phyloP scores from a whole-genome alignment of 2,329 filamentous ascomycete species.

The Alternaria consortialis region DNA sequence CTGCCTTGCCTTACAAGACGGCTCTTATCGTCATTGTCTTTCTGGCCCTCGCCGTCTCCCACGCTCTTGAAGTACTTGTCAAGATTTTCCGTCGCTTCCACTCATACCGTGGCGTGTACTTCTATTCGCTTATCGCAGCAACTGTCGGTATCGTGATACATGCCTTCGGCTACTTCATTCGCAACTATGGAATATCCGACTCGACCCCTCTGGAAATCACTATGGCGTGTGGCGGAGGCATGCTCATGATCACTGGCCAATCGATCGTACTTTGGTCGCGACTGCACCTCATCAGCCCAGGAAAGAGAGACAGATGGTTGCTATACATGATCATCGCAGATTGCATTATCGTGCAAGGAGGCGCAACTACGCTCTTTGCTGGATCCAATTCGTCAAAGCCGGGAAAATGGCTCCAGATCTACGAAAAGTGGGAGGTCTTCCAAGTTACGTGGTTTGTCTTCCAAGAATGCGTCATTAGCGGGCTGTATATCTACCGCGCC shows the following conservation, averaged over 20 bases:
- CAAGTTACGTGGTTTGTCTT: slow-evolving; percentile 53
- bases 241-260: slow-evolving; percentile 68
- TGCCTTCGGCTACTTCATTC: slow-evolving; percentile 23
- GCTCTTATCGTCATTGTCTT: slow-evolving; percentile 24
- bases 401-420: slow-evolving; percentile 14
- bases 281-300: slow-evolving; percentile 26
- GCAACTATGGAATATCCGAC: slow-evolving; percentile 17
- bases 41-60: slow-evolving; percentile 26
- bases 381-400: slow-evolving; percentile 52
- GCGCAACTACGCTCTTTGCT: slow-evolving; percentile 63
- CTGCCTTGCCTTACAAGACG: slow-evolving; percentile 11
- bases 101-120: slow-evolving; percentile 22
- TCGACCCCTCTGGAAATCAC: slow-evolving; percentile 51
- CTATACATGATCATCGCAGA: slow-evolving; percentile 63
- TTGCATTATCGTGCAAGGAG: slow-evolving; percentile 53
- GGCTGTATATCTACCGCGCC: slow-evolving; percentile 62
- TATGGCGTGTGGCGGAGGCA: slow-evolving; percentile 60
- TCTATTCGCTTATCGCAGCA: slow-evolving; percentile 23
- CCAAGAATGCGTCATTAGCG: slow-evolving; percentile 49
- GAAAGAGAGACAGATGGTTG: slow-evolving; percentile 46
- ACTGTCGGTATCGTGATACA: slow-evolving; percentile 24
- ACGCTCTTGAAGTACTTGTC: slow-evolving; percentile 28
- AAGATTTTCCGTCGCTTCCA: slow-evolving; percentile 27
- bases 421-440: slow-evolving; percentile 48
- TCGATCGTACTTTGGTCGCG: slow-evolving; percentile 69